These are phyloP conservation scores for Ogataea degrootiae DNA, from an alignment of 805 yeast species.

Conservation along the genomic window DNA sequence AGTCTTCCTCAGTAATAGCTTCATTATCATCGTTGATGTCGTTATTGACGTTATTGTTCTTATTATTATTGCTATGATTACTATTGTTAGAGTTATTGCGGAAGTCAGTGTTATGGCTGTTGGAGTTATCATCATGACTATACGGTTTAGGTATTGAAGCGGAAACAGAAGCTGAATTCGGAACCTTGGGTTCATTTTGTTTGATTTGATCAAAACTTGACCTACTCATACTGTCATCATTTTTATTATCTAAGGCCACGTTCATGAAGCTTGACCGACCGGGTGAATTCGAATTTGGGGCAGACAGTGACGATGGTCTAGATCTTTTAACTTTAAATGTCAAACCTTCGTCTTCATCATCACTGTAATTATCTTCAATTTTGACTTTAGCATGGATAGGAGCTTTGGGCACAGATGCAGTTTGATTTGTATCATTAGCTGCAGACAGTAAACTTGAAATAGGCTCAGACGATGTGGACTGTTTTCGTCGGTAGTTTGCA, in stretches of 20 bases:
- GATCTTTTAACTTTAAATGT: conserved; percentile 1
- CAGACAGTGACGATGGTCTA: neutral
- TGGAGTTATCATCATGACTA: too few relatives aligned
- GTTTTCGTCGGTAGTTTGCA: neutral
- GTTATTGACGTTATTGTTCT: neutral
- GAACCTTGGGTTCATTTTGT: too few relatives aligned
- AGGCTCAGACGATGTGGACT: too few relatives aligned
- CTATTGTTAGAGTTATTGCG: neutral
- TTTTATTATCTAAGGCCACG: neutral
- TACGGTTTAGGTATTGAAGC: too few relatives aligned
- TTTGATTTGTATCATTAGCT: neutral
- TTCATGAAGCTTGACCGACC: conserved; percentile 1
- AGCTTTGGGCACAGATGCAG: neutral
- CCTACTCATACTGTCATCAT: too few relatives aligned
- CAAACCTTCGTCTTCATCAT: conserved; percentile 5
- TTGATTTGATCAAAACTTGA: too few relatives aligned
- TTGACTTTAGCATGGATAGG: neutral
- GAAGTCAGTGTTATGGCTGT: too few relatives aligned
- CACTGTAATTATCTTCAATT: neutral
- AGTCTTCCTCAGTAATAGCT: neutral
- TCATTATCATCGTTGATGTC: neutral
- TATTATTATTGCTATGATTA: neutral
- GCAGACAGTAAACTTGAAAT: too few relatives aligned
- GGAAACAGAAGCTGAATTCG: too few relatives aligned
- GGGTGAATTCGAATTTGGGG: neutral